Evolutionary conservation across 2,329 filamentous ascomycete species (phyloP).

Genomic region (Epichloe bromicola): DNA sequence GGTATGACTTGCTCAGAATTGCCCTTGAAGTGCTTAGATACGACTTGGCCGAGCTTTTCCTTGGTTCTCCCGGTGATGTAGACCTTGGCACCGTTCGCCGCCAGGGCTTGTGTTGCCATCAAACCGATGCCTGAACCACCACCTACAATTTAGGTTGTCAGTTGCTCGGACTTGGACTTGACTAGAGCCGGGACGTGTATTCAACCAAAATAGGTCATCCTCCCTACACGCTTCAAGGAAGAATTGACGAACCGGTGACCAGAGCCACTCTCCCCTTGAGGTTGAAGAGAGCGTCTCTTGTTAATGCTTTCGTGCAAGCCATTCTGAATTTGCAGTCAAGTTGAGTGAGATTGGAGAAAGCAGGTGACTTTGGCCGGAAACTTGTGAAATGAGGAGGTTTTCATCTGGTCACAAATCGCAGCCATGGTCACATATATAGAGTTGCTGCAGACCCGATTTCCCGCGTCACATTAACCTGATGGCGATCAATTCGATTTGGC

Average conservation of each 20-base stretch:
- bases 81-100: slow-evolving; percentile 54
- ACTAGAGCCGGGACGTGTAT: too few relatives aligned
- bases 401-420: background rate
- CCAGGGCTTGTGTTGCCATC: slow-evolving; percentile 56
- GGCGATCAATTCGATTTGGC: background rate
- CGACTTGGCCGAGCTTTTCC: slow-evolving; percentile 48
- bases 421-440: background rate
- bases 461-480: background rate
- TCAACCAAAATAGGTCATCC: too few relatives aligned
- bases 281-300: slow-evolving; percentile 27
- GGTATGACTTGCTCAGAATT: slow-evolving; percentile 42
- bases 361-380: background rate
- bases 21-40: slow-evolving; percentile 42
- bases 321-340: background rate
- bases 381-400: background rate
- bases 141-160: slow-evolving; percentile 14
- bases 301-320: slow-evolving; percentile 15
- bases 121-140: slow-evolving; percentile 52
- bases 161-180: background rate
- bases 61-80: slow-evolving; percentile 55
- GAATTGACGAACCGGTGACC: slow-evolving; percentile 24
- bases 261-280: slow-evolving; percentile 29
- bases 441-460: background rate
- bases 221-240: too few relatives aligned
- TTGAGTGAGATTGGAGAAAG: background rate